These are phyloP conservation scores for Jacaranda copaia DNA, from an alignment of 257 asterid species.

Conservation along the genomic window DNA sequence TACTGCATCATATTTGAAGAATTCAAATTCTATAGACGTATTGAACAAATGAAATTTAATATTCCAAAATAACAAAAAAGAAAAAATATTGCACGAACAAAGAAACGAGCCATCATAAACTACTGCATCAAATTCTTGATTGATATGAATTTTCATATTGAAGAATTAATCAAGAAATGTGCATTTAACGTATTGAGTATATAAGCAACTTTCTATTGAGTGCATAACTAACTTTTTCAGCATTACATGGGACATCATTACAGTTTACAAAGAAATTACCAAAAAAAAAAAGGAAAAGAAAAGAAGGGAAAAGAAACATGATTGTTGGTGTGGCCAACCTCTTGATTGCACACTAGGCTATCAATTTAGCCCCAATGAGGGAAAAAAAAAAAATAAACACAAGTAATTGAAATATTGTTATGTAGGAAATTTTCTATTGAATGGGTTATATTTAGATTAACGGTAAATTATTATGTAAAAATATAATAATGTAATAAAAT, in stretches of 20 bases:
- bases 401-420: not conserved
- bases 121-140: not conserved
- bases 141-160: not conserved
- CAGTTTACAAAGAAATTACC: not conserved
- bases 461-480: no score
- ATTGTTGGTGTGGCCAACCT: constrained; percentile 26
- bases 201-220: not conserved
- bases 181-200: not conserved
- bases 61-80: not conserved
- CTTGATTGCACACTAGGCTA: constrained; percentile 2
- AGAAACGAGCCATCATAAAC: no score
- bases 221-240: not conserved
- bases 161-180: not conserved
- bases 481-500: no score
- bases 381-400: not conserved
- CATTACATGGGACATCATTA: constrained; percentile 11
- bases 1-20: no score
- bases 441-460: no score
- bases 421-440: no score
- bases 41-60: not conserved
- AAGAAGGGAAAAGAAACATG: not conserved
- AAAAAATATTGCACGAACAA: not conserved
- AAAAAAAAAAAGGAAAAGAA: not conserved
- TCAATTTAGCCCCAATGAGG: not conserved
- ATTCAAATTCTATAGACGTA: no score